Evolutionary conservation across 352 stramenopile species (phyloP), one percentile per base, ranked within the genome.

Genomic region (Salisapilia sapeloensis): DNA sequence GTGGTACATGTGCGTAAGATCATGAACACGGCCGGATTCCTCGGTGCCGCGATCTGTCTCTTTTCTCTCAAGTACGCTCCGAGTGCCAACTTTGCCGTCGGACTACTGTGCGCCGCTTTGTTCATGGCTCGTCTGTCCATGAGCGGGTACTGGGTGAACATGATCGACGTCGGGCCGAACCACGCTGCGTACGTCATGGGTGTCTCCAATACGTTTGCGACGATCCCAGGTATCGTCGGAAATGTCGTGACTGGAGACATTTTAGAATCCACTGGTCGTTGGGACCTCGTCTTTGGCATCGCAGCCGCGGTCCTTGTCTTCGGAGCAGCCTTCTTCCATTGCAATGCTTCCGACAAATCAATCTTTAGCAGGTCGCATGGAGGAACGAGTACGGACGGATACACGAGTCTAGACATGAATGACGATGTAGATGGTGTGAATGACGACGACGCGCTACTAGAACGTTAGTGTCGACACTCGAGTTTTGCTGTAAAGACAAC

Each of bases 81-180:
- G 21, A 48, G 49, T 19, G 53, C 66, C 4, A 38, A 61, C 0
- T 45, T 43, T 16, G 76, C 76, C 10, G 56, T 89, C 9, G 50
- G 49, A 2, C 53, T 91, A 24, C 47, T 91, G 25, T 89, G 55
- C 17, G 33, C 84, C 20, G 82, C 72, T 25, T 53, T 91, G 10
- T 86, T 89, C 44, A 63, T 75, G 14, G 67, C 58, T 35, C 76
- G 76, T 24, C 64, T 65, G 7, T 57, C 72, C 7, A 74, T 81
- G 42, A 67, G 66, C 26, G 76, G 76, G 12, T 91, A 81, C 48
- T 91, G 72, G 72, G 70, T 91, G 39, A 91, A 91, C 46, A 91
- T 91, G 76, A 85, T 91, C 36, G 76, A 91, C 54, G 72, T 91
- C 33, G 72, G 53, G 0, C 67, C 72, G 10, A 59, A 69, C 28